Evolutionary conservation across 1,284 basidiomycete species (phyloP).

Genomic region (Heterobasidion irregulare): DNA sequence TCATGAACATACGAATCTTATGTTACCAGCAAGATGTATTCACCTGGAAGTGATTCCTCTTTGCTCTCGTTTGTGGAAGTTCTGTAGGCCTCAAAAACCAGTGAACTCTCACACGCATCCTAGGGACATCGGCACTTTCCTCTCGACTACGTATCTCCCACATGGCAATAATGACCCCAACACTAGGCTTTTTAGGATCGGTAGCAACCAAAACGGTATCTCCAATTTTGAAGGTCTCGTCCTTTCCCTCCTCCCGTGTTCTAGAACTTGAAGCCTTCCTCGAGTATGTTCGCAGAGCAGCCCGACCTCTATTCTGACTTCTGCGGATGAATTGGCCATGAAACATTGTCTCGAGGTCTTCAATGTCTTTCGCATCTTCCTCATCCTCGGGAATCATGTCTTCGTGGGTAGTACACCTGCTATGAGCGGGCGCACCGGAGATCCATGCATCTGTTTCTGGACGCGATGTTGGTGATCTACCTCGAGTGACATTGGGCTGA

Average conservation of each 20-base stretch:
- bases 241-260: neutral
- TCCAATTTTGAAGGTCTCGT: constrained; percentile 39
- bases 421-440: constrained; percentile 11
- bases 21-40: constrained; percentile 11
- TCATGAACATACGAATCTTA: neutral
- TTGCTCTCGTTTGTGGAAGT: constrained; percentile 46
- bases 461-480: too few relatives aligned
- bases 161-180: constrained; percentile 58
- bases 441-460: constrained; percentile 6
- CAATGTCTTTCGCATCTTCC: neutral
- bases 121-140: constrained; percentile 12
- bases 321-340: neutral
- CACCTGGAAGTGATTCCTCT: constrained; percentile 49
- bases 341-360: neutral
- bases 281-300: neutral
- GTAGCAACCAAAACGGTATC: constrained; percentile 62
- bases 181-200: constrained; percentile 40
- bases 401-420: constrained; percentile 10
- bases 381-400: constrained; percentile 9
- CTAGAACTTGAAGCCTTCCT: neutral
- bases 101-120: constrained; percentile 50
- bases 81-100: constrained; percentile 65
- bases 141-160: constrained; percentile 40
- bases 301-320: constrained; percentile 2
- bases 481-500: constrained; percentile 15